phyloP scores from a whole-genome alignment of 768 basidiomycete genomes.

The Lactarius indigo region DNA sequence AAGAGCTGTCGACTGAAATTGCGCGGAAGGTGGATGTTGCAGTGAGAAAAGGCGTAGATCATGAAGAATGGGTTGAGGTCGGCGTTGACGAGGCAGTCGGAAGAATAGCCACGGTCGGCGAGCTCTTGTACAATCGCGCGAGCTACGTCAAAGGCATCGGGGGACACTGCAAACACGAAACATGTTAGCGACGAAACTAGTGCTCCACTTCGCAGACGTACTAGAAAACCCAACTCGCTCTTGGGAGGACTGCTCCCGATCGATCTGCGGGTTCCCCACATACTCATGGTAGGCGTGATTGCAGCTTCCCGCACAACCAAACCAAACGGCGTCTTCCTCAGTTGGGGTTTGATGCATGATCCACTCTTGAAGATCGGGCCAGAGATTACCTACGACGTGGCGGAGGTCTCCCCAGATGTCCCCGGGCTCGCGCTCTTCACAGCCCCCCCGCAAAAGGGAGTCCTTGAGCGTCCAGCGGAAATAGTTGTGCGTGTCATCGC shows the following conservation, averaged over 20 bases:
- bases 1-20: conserved; percentile 6
- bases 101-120: too few species aligned
- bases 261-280: not conserved
- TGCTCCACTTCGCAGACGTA: not conserved
- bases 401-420: not conserved
- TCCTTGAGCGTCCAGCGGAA: not conserved
- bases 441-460: not conserved
- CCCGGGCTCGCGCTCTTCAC: not conserved
- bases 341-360: conserved; percentile 4
- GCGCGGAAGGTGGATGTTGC: not conserved
- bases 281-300: not conserved
- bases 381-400: not conserved
- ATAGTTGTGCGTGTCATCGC: not conserved
- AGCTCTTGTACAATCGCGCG: not conserved
- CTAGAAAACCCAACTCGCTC: conserved; percentile 5
- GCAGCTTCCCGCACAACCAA: not conserved
- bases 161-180: not conserved
- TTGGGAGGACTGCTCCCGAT: not conserved
- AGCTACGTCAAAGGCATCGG: not conserved
- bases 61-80: conserved; percentile 12
- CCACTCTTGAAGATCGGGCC: conserved; percentile 2
- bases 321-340: not conserved
- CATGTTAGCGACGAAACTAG: not conserved
- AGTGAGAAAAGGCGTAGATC: conserved; percentile 15
- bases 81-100: not conserved